Conservation (phyloP, 1,284 basidiomycete species). For the Rhodotorula sp. region DNA sequence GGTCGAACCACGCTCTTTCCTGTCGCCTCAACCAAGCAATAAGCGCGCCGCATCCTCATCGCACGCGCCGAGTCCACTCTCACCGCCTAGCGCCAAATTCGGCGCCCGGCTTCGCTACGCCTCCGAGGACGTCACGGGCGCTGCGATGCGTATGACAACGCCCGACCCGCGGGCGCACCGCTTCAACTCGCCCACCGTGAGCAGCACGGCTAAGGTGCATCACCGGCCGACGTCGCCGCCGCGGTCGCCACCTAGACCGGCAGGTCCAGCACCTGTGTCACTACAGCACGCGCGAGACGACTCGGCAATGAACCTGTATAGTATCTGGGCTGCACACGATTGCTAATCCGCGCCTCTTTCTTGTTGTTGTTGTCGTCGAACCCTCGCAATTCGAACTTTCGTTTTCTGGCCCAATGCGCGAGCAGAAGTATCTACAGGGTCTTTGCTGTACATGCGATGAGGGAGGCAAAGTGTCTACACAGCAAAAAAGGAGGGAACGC, state of each 20-base stretch:
- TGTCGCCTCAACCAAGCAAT: background rate
- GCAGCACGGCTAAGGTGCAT: conserved; percentile 6
- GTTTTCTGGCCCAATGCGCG: too few relatives aligned
- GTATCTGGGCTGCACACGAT: conserved; percentile 9
- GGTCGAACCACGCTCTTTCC: background rate
- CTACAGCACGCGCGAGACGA: conserved; percentile 3
- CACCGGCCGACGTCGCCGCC: background rate
- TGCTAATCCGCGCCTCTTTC: too few relatives aligned
- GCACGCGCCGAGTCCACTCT: conserved; percentile 12
- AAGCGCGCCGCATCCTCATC: conserved; percentile 8
- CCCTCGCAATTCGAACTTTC: too few relatives aligned
- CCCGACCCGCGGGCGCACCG: background rate
- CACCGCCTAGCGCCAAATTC: conserved; percentile 34
- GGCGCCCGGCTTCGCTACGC: conserved; percentile 28
- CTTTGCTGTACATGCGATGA: too few relatives aligned
- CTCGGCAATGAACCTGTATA: conserved; percentile 17
- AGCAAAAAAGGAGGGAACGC: too few relatives aligned
- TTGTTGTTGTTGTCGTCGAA: too few relatives aligned
- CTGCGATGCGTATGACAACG: background rate
- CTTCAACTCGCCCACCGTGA: conserved; percentile 23
- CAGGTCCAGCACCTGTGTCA: background rate
- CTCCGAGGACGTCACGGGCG: too few relatives aligned
- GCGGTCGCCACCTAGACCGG: background rate
- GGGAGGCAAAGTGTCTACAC: too few relatives aligned
- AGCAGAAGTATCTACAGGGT: too few relatives aligned